Percentiles rank a stretch among this genome's conserved stretches.
phyloP scores from a whole-genome alignment of 305 asterid genomes.

The Ajuga reptans region DNA sequence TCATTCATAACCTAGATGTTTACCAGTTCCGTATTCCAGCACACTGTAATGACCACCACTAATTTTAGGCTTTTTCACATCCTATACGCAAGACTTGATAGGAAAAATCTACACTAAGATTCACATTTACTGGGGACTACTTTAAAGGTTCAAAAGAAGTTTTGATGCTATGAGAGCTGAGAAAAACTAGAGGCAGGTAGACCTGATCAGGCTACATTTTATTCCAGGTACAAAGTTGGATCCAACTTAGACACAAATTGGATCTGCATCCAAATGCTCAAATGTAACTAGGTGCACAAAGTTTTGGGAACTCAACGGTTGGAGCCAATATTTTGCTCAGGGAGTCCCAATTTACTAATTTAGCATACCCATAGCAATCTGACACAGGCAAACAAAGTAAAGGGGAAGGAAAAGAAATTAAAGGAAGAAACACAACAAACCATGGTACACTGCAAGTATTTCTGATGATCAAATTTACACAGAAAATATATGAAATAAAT shows the following conservation, averaged over 20 bases:
- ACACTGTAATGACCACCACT: not conserved
- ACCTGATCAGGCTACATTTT: not conserved
- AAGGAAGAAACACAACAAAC: not conserved
- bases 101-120: not conserved
- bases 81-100: not conserved
- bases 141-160: not conserved
- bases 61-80: not conserved
- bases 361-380: not conserved
- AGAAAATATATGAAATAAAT: not conserved
- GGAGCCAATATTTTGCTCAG: not conserved
- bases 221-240: not conserved
- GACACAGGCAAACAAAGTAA: not conserved
- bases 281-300: not conserved
- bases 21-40: not conserved
- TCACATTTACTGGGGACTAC: not conserved
- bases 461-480: not conserved
- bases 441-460: not conserved
- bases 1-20: conserved; percentile 1
- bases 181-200: not conserved
- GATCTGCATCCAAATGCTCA: not conserved
- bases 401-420: not conserved
- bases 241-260: not conserved
- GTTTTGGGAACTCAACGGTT: not conserved
- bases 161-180: not conserved
- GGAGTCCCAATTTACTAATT: not conserved